Conservation (phyloP, 345 rosid genomes). For the Hibiscus tridactylites region DNA sequence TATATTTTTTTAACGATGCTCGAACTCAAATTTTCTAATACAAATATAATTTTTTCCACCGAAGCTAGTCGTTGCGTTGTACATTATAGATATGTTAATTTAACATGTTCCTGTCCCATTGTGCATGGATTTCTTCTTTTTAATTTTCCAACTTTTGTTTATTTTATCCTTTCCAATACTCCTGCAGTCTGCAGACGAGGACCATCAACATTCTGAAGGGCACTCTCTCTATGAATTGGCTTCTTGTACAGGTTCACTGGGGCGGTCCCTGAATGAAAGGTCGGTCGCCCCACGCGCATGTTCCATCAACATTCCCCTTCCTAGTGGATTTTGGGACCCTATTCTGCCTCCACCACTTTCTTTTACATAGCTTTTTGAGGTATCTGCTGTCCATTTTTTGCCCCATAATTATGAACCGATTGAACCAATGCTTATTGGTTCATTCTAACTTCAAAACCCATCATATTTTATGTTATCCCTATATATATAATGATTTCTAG, state of each 20-base stretch:
- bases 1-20: too few species aligned
- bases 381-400: too few species aligned
- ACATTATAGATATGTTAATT: too few species aligned
- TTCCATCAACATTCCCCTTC: background rate
- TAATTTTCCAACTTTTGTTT: too few species aligned
- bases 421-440: background rate
- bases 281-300: background rate
- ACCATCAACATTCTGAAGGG: too few species aligned
- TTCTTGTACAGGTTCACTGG: background rate
- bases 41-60: too few species aligned
- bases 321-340: background rate
- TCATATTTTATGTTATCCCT: background rate
- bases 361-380: background rate
- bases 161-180: too few species aligned
- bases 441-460: background rate
- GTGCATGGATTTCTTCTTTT: too few species aligned
- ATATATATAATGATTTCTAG: background rate
- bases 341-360: background rate
- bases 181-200: too few species aligned
- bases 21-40: too few species aligned
- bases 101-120: too few species aligned
- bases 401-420: background rate
- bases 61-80: too few species aligned
- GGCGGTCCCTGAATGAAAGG: background rate
- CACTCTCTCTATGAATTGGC: background rate